Percentiles rank a stretch among this genome's conserved stretches.
Conservation (phyloP, 257 asterid species). For the Penstemon davidsonii region DNA sequence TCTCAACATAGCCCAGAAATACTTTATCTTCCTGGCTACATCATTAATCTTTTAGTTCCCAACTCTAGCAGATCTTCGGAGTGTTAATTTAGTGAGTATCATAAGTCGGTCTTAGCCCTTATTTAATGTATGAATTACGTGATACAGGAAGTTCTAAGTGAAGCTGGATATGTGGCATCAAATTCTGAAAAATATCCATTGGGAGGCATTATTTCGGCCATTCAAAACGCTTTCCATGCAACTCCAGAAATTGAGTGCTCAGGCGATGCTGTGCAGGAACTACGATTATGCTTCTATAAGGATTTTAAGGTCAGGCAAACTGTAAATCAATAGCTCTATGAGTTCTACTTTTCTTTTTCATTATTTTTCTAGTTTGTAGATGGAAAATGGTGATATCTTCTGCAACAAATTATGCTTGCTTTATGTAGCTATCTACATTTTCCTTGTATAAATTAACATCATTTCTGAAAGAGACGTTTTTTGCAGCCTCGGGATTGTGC, state of each 20-base stretch:
- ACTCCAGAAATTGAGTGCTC: conserved; percentile 79
- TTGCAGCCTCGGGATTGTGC: conserved; percentile 87
- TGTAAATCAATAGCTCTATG: too few relatives aligned
- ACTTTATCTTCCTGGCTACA: conserved; percentile 9
- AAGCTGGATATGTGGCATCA: conserved; percentile 86
- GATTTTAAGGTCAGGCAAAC: conserved; percentile 63
- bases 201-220: conserved; percentile 75
- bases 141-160: conserved; percentile 67
- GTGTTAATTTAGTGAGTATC: not conserved
- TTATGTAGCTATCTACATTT: not conserved
- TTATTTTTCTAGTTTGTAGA: not conserved
- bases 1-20: conserved; percentile 3
- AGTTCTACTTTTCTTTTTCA: too few relatives aligned
- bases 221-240: conserved; percentile 76
- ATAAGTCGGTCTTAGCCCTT: conserved; percentile 3
- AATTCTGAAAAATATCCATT: conserved; percentile 83
- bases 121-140: not conserved
- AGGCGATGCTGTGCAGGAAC: conserved; percentile 72
- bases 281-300: conserved; percentile 79
- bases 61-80: not conserved
- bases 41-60: conserved; percentile 7
- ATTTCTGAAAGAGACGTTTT: conserved; percentile 16
- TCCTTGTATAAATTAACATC: conserved; percentile 6
- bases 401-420: not conserved
- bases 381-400: conserved; percentile 9